Conservation (phyloP, 192 early-diverging fungal genomes). For the Obelidium mucronatum region DNA sequence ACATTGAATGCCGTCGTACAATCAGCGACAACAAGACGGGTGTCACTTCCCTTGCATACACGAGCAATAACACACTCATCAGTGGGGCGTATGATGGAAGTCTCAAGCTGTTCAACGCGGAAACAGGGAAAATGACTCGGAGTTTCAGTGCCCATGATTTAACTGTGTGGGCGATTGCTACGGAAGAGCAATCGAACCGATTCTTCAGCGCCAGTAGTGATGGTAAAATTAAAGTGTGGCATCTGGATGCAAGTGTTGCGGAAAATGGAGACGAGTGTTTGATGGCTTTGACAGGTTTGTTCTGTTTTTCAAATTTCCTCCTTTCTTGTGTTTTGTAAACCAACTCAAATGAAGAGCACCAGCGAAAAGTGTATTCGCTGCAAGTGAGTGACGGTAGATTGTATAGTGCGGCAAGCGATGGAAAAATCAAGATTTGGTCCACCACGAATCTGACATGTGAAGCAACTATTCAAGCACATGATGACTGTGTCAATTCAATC, state of each 20-base stretch:
- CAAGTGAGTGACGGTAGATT: constrained; percentile 47
- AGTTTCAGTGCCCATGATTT: constrained; percentile 55
- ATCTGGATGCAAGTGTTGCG: constrained; percentile 5
- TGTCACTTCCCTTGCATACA: constrained; percentile 61
- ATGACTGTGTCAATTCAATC: constrained; percentile 61
- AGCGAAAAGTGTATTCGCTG: constrained; percentile 62
- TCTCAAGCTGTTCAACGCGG: constrained; percentile 61
- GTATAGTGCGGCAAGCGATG: constrained; percentile 61
- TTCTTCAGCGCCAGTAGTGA: constrained; percentile 65
- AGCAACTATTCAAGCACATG: constrained; percentile 60
- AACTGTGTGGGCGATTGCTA: constrained; percentile 66
- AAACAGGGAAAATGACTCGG: constrained; percentile 53
- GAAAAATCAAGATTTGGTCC: constrained; percentile 63
- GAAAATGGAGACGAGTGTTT: background rate
- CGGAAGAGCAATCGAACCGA: constrained; percentile 42
- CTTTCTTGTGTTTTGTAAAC: constrained; percentile 39
- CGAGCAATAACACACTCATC: constrained; percentile 49
- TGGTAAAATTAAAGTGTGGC: constrained; percentile 62
- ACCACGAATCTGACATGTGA: constrained; percentile 52
- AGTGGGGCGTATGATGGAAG: constrained; percentile 66
- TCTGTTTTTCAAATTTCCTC: constrained; percentile 44
- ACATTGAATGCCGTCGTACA: constrained; percentile 62
- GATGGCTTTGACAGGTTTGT: background rate
- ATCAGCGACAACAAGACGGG: constrained; percentile 60
- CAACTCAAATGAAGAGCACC: constrained; percentile 56